phyloP scores from a whole-genome alignment of 768 basidiomycete species.

The Termitomyces eurrhizus region DNA sequence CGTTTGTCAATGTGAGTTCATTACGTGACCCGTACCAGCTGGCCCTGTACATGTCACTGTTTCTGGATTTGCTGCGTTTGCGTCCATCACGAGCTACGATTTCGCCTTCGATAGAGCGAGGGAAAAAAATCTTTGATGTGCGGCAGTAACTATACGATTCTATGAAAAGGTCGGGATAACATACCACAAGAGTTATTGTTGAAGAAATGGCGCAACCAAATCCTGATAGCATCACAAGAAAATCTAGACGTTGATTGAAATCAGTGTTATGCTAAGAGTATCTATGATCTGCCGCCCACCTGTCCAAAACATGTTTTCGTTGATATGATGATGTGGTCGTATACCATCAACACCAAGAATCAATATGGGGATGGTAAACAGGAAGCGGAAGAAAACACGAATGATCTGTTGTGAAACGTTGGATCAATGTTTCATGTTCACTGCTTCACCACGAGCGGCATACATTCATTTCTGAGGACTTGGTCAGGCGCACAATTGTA shows the following conservation, averaged over 20 bases:
- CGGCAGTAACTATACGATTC: no score
- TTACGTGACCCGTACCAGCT: not conserved
- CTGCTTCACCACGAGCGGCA: constrained; percentile 17
- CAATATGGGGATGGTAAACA: constrained; percentile 63
- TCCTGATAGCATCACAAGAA: constrained; percentile 52
- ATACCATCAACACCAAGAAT: constrained; percentile 70
- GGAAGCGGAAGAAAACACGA: constrained; percentile 68
- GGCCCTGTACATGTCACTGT: no score
- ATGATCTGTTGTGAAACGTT: constrained; percentile 41
- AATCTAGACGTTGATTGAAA: constrained; percentile 33
- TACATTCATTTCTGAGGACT: constrained; percentile 82
- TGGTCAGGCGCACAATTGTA: constrained; percentile 70
- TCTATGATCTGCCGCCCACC: constrained; percentile 28
- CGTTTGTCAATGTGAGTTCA: constrained; percentile 7
- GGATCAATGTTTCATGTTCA: not conserved
- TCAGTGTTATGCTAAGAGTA: no score
- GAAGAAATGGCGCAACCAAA: constrained; percentile 68
- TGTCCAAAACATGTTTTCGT: constrained; percentile 53
- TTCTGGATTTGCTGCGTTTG: constrained; percentile 26
- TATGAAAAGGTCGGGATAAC: constrained; percentile 10
- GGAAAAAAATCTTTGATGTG: constrained; percentile 72
- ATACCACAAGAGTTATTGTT: constrained; percentile 67
- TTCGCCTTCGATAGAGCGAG: constrained; percentile 70
- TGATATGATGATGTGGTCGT: constrained; percentile 56
- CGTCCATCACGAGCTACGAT: constrained; percentile 48